Percentiles rank a stretch among this genome's conserved stretches.
Evolutionary conservation across 768 basidiomycete species (phyloP).

Genomic region (Lactifluus piperatus): DNA sequence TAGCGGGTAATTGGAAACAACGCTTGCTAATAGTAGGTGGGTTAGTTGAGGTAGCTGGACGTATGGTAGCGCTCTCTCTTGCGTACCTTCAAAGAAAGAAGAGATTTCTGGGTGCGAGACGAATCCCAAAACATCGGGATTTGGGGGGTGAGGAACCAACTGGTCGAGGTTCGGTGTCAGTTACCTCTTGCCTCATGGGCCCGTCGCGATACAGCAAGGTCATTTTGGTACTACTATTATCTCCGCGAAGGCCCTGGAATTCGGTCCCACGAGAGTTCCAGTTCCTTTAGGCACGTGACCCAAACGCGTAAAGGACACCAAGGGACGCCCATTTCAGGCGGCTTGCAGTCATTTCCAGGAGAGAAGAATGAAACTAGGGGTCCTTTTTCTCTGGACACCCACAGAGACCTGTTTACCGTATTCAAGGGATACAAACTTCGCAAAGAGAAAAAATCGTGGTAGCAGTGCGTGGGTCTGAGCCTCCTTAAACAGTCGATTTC

Average conservation of each 20-base stretch:
- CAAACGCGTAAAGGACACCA: too few species aligned
- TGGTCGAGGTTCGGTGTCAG: background rate
- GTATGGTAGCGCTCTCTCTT: background rate
- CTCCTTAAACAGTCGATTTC: too few species aligned
- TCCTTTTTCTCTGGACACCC: constrained; percentile 40
- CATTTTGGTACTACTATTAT: constrained; percentile 36
- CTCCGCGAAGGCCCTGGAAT: constrained; percentile 64
- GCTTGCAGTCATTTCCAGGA: constrained; percentile 64
- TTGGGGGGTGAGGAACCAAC: background rate
- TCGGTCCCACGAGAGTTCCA: constrained; percentile 53
- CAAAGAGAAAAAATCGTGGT: too few species aligned
- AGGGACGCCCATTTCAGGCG: constrained; percentile 70
- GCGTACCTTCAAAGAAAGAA: background rate
- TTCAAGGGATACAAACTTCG: too few species aligned
- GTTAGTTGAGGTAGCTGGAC: constrained; percentile 25
- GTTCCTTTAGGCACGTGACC: constrained; percentile 47
- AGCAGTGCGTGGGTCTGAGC: too few species aligned
- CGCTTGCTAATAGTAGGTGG: constrained; percentile 32
- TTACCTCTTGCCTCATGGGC: constrained; percentile 17
- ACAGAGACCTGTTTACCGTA: too few species aligned
- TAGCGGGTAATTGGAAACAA: constrained; percentile 50
- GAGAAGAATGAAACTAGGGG: constrained; percentile 65
- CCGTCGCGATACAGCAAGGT: constrained; percentile 25
- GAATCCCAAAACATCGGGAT: background rate
- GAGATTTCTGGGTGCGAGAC: background rate